Conservation (phyloP, 352 stramenopile species). For the Phytophthora cryptogea region DNA sequence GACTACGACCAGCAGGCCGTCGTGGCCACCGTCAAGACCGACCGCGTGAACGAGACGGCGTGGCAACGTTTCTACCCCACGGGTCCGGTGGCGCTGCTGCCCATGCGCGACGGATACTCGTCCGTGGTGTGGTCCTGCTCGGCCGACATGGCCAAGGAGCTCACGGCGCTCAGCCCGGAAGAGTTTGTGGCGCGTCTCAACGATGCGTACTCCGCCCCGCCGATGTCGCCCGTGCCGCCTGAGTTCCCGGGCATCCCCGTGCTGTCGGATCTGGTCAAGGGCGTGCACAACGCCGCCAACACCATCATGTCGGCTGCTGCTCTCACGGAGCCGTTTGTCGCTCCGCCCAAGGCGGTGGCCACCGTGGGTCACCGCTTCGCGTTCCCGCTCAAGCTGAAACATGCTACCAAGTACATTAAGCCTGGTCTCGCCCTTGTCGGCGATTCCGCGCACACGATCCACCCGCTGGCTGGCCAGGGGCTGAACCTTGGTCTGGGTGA, state of each 20-base stretch:
- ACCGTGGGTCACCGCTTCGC: constrained; percentile 77
- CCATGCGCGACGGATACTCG: constrained; percentile 89
- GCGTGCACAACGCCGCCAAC: constrained; percentile 69
- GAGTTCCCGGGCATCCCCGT: constrained; percentile 82
- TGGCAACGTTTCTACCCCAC: constrained; percentile 93
- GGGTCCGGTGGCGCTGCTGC: constrained; percentile 87
- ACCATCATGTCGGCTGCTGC: constrained; percentile 80
- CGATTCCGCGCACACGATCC: constrained; percentile 96
- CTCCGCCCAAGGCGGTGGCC: constrained; percentile 66
- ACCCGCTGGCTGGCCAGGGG: constrained; percentile 95
- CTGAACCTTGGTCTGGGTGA: constrained; percentile 95
- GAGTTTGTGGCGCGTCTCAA: constrained; percentile 87
- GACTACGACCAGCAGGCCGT: constrained; percentile 93
- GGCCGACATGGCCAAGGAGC: constrained; percentile 77
- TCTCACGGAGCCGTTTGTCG: constrained; percentile 76
- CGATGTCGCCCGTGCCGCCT: constrained; percentile 50
- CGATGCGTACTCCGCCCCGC: constrained; percentile 65
- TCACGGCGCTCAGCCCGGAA: constrained; percentile 69
- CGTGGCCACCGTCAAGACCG: constrained; percentile 91
- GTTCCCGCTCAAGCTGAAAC: constrained; percentile 91
- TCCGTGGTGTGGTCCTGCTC: constrained; percentile 92
- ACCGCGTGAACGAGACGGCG: constrained; percentile 77
- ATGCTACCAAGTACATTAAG: constrained; percentile 88
- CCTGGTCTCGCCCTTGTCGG: constrained; percentile 90
- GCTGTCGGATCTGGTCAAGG: constrained; percentile 77